Conservation (phyloP, 306 rosid species). For the Medicago lupulina region DNA sequence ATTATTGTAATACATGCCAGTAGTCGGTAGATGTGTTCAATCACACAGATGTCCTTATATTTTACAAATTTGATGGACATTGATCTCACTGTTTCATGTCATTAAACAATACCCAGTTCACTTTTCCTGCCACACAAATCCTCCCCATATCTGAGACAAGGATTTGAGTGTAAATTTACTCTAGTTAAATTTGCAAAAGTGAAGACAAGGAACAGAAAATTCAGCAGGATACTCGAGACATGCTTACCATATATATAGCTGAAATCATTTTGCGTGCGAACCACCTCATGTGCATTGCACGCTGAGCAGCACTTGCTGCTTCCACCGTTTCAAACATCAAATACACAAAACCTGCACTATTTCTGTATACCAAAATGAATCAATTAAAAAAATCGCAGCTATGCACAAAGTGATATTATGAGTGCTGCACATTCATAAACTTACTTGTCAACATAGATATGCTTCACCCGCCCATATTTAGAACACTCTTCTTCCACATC, state of each 20-base stretch:
- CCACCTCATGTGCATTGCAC: conserved; percentile 94
- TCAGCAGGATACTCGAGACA: neutral
- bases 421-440: conserved; percentile 33
- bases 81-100: neutral
- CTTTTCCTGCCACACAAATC: neutral
- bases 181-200: neutral
- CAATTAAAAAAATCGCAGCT: conserved; percentile 5
- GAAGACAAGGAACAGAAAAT: neutral
- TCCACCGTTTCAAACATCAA: conserved; percentile 81
- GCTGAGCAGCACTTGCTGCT: conserved; percentile 88
- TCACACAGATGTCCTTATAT: conserved; percentile 4
- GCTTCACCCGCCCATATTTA: conserved; percentile 87
- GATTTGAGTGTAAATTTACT: neutral
- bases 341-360: conserved; percentile 90
- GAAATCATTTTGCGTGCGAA: conserved; percentile 87
- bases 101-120: neutral
- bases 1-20: too few relatives aligned
- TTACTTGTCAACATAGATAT: conserved; percentile 91
- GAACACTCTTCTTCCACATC: conserved; percentile 98
- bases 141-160: neutral
- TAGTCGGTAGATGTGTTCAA: neutral
- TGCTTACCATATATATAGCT: conserved; percentile 79
- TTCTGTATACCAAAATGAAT: conserved; percentile 54
- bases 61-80: neutral
- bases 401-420: neutral